Evolutionary conservation across 352 stramenopile species (phyloP), one percentile per base, ranked within the genome.

Genomic region (Pythium pectinolyticum): DNA sequence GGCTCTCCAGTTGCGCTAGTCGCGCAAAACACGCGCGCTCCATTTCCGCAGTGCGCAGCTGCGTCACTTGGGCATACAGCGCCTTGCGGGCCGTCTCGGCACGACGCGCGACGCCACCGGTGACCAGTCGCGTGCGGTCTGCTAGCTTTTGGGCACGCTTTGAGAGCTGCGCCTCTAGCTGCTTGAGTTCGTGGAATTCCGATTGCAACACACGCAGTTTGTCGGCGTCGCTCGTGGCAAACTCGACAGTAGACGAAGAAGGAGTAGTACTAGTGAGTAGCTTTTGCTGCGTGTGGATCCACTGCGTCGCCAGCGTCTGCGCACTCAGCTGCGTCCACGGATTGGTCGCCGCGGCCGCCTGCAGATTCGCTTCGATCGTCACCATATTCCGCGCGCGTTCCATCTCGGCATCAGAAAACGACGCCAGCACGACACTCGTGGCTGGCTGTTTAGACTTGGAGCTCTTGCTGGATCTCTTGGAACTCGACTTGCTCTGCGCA

Each of bases 61-160:
- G 71, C 1, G 63, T 62, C 22, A 79, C 66, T 8, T 78, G 71
- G 17, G 71, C 64, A 3, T 71, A 68, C 45, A 93, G 48, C 11
- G 69, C 45, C 19, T 64, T 41, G 9, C 73, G 55, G 8, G 75
- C 77, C 11, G 82, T 69, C 14, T 86, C 70, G 0, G 72, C 67
- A 46, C 82, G 85, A 14, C 70, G 71, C 25, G 80, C 54, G 20
- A 91, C 78, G 8, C 84, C 86, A 19, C 80, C 82, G 41, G 86
- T 84, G 17, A 94, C 69, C 9, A 95, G 43, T 6, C 60, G 66
- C 30, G 77, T 75, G n/a, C 85, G 82, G 19, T 91, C 82, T 12
- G 88, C 70, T 11, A 95, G 70, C 73, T 93, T 94, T n/a, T 78
- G 59, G 1, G 80, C 80, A 28, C 85, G 84, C 66, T 92, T 92